Evolutionary conservation across 371 early-diverging fungal species (phyloP).

Genomic region (Mucor sp.): DNA sequence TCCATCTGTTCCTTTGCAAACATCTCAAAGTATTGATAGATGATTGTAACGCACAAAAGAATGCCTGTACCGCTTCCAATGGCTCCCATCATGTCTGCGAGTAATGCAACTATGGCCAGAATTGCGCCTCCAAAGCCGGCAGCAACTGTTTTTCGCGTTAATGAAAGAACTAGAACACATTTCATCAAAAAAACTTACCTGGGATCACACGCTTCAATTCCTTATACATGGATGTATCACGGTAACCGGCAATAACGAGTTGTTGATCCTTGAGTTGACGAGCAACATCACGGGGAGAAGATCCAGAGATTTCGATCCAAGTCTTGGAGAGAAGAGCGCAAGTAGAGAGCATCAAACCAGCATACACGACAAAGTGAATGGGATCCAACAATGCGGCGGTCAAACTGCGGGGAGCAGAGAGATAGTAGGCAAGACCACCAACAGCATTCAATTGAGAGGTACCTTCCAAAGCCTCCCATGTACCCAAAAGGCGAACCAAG

Average conservation of each 20-base stretch:
- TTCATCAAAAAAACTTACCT: not conserved
- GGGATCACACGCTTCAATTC: slow-evolving; percentile 99
- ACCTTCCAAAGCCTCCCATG: slow-evolving; percentile 96
- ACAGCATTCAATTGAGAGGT: slow-evolving; percentile 92
- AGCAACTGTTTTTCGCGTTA: slow-evolving; percentile 57
- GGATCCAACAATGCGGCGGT: slow-evolving; percentile 90
- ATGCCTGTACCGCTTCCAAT: slow-evolving; percentile 99
- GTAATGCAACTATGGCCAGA: slow-evolving; percentile 95
- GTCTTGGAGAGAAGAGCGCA: slow-evolving; percentile 98
- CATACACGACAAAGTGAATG: slow-evolving; percentile 94
- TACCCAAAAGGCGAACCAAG: slow-evolving; percentile 94
- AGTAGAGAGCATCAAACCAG: slow-evolving; percentile 92
- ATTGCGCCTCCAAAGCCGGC: slow-evolving; percentile 98
- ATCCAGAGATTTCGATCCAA: slow-evolving; percentile 99
- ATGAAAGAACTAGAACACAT: not conserved
- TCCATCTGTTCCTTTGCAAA: slow-evolving; percentile 96
- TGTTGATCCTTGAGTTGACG: slow-evolving; percentile 98
- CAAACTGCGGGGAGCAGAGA: slow-evolving; percentile 96
- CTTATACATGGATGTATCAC: slow-evolving; percentile 97
- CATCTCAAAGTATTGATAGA: slow-evolving; percentile 99
- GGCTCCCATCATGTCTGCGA: slow-evolving; percentile 92
- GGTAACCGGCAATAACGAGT: slow-evolving; percentile 95
- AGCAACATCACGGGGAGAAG: slow-evolving; percentile 97
- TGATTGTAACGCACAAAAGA: slow-evolving; percentile 98
- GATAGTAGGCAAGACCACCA: slow-evolving; percentile 98